Evolutionary conservation across 129 eudicot genomes (phyloP).

Genomic region (Artemisia annua): DNA sequence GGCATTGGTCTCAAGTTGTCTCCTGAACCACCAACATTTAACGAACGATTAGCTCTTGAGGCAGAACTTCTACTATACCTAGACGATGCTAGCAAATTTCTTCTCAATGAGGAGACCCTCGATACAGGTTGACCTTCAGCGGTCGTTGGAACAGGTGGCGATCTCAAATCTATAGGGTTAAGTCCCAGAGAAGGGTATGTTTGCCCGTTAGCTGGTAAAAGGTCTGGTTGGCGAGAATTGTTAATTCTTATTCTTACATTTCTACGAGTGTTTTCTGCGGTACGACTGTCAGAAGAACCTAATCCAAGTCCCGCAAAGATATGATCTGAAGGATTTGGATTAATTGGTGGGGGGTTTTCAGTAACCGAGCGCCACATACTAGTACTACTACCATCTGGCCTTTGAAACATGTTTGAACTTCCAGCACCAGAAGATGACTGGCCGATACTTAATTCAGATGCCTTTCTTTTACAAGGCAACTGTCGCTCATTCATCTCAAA

Average conservation of each 20-base stretch:
- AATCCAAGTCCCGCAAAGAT: constrained; percentile 55
- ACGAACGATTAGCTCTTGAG: constrained; percentile 48
- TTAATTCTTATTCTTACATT: constrained; percentile 62
- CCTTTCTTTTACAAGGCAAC: constrained; percentile 70
- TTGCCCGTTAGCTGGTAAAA: constrained; percentile 33
- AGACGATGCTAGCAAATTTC: constrained; percentile 41
- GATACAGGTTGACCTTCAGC: constrained; percentile 27
- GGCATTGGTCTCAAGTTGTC: constrained; percentile 49
- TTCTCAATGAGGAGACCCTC: constrained; percentile 47
- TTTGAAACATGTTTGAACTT: constrained; percentile 13
- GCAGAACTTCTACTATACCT: constrained; percentile 51
- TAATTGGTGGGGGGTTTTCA: constrained; percentile 19
- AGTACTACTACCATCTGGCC: constrained; percentile 5
- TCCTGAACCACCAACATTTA: constrained; percentile 34
- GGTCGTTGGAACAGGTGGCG: constrained; percentile 35
- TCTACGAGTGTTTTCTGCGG: constrained; percentile 53
- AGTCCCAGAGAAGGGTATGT: constrained; percentile 44
- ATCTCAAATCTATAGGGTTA: constrained; percentile 40
- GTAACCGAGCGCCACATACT: constrained; percentile 23
- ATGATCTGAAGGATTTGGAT: constrained; percentile 31
- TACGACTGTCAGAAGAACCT: constrained; percentile 38
- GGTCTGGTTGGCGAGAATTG: constrained; percentile 51
- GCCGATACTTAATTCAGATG: constrained; percentile 54
- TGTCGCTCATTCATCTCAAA: constrained; percentile 53
- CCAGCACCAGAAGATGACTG: constrained; percentile 68